phyloP scores from a whole-genome alignment of 2,329 filamentous ascomycete genomes.

The Fonsecaea pugnacius region DNA sequence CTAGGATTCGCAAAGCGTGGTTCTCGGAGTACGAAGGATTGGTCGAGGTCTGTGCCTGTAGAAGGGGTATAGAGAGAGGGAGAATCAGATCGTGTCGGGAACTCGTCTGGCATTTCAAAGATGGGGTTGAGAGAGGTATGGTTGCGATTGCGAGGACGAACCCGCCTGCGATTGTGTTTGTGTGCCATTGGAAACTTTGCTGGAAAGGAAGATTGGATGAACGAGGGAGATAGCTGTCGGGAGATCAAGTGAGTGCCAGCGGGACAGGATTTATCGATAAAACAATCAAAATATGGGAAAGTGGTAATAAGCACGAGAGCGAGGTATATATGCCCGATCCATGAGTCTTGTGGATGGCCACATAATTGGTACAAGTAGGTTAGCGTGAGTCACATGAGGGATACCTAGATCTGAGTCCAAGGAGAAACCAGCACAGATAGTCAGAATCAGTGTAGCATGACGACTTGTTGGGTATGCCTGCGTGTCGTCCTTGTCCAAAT shows the following conservation, averaged over 20 bases:
- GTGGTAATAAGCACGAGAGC: conserved; percentile 6
- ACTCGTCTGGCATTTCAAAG: conserved; percentile 35
- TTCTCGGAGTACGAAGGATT: conserved; percentile 36
- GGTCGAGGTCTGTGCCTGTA: conserved; percentile 11
- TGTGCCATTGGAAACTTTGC: conserved; percentile 46
- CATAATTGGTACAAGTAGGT: not conserved
- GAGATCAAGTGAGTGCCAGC: conserved; percentile 31
- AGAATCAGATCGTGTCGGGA: conserved; percentile 25
- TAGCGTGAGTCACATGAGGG: conserved; percentile 34
- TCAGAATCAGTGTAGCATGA: conserved; percentile 17
- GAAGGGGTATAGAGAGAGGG: conserved; percentile 22
- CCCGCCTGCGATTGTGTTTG: conserved; percentile 53
- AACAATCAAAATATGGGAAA: conserved; percentile 5
- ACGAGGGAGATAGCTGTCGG: conserved; percentile 22
- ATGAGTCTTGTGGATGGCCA: conserved; percentile 13
- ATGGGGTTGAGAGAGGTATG: conserved; percentile 37
- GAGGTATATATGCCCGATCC: conserved; percentile 25
- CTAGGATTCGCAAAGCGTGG: conserved; percentile 34
- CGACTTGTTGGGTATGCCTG: conserved; percentile 26
- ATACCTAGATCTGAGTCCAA: not conserved
- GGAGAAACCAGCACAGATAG: not conserved
- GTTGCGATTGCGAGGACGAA: conserved; percentile 48
- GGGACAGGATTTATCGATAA: conserved; percentile 2
- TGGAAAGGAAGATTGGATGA: not conserved
- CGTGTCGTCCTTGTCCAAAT: conserved; percentile 15